These are phyloP conservation scores for Boletus subluridellus DNA, from an alignment of 1,284 basidiomycete genomes.

Conservation along the genomic window DNA sequence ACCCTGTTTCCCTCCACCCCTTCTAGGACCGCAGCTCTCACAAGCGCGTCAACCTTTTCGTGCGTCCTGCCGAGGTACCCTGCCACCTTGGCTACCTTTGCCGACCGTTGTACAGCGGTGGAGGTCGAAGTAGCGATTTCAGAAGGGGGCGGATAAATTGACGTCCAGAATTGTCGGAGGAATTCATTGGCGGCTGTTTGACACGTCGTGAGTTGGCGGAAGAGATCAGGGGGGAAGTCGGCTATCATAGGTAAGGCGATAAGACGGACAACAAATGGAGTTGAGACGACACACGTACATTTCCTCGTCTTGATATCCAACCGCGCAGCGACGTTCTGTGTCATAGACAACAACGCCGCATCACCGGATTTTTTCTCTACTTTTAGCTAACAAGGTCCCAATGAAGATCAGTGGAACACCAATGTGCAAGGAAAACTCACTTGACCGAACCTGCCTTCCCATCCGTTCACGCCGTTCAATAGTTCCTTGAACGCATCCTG, in stretches of 20 bases:
- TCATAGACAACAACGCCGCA: slow-evolving; percentile 69
- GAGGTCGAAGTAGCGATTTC: slow-evolving; percentile 49
- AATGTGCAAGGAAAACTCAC: slow-evolving; percentile 35
- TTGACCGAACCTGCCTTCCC: slow-evolving; percentile 57
- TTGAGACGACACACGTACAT: slow-evolving; percentile 42
- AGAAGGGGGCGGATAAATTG: slow-evolving; percentile 73
- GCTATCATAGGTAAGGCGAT: slow-evolving; percentile 40
- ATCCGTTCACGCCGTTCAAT: slow-evolving; percentile 48
- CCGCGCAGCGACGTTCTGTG: slow-evolving; percentile 66
- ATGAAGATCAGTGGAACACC: background rate
- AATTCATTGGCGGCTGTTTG: slow-evolving; percentile 95
- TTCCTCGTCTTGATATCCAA: slow-evolving; percentile 62
- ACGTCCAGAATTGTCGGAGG: slow-evolving; percentile 92
- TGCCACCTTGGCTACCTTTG: slow-evolving; percentile 83
- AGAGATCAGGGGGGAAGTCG: slow-evolving; percentile 75
- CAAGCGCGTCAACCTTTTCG: slow-evolving; percentile 76
- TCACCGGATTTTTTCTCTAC: slow-evolving; percentile 65
- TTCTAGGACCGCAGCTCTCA: slow-evolving; percentile 58
- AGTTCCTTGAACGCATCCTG: slow-evolving; percentile 45
- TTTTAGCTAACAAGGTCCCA: slow-evolving; percentile 44
- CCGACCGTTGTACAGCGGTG: slow-evolving; percentile 62
- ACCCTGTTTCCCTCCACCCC: slow-evolving; percentile 65
- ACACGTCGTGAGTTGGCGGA: slow-evolving; percentile 80
- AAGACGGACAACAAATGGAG: background rate
- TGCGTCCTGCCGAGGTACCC: slow-evolving; percentile 74